A percentile compares a stretch with the other conserved stretches of the same genome.
These are phyloP conservation scores for Geum urbanum DNA, from an alignment of 306 rosid genomes.

Conservation along the genomic window DNA sequence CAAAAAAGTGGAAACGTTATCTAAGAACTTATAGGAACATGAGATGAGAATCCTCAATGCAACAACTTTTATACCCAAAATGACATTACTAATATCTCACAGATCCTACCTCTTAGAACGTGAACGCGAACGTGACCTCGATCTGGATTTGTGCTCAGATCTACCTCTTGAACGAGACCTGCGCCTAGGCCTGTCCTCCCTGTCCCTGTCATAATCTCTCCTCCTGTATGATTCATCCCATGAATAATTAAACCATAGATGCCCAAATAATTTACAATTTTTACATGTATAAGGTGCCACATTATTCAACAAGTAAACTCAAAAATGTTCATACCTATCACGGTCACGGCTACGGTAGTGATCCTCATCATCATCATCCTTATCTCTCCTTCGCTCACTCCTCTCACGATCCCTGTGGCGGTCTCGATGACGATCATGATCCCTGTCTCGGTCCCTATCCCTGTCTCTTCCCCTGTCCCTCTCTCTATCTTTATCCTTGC, in stretches of 20 bases:
- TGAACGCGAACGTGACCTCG: slow-evolving; percentile 86
- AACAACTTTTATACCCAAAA: neutral
- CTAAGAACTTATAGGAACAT: neutral
- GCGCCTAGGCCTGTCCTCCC: slow-evolving; percentile 67
- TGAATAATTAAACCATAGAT: neutral
- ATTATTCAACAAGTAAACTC: neutral
- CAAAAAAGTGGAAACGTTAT: too few relatives aligned
- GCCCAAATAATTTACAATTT: neutral
- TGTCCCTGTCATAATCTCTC: slow-evolving; percentile 64
- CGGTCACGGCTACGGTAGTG: slow-evolving; percentile 52
- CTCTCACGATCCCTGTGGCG: slow-evolving; percentile 71
- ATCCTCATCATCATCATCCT: slow-evolving; percentile 75
- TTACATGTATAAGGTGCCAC: too few relatives aligned
- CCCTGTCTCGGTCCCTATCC: slow-evolving; percentile 59
- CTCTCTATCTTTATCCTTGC: slow-evolving; percentile 36
- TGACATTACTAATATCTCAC: neutral
- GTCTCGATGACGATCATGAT: slow-evolving; percentile 43
- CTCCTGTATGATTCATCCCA: slow-evolving; percentile 41
- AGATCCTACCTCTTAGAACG: slow-evolving; percentile 79
- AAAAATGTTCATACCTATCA: slow-evolving; percentile 53
- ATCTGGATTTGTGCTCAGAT: slow-evolving; percentile 61
- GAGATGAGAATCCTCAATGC: neutral
- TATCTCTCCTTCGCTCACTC: slow-evolving; percentile 70
- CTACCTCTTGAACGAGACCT: slow-evolving; percentile 53
- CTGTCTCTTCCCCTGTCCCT: slow-evolving; percentile 42